Evolutionary conservation across 768 basidiomycete genomes (phyloP).

Genomic region (Trametes coccinea): DNA sequence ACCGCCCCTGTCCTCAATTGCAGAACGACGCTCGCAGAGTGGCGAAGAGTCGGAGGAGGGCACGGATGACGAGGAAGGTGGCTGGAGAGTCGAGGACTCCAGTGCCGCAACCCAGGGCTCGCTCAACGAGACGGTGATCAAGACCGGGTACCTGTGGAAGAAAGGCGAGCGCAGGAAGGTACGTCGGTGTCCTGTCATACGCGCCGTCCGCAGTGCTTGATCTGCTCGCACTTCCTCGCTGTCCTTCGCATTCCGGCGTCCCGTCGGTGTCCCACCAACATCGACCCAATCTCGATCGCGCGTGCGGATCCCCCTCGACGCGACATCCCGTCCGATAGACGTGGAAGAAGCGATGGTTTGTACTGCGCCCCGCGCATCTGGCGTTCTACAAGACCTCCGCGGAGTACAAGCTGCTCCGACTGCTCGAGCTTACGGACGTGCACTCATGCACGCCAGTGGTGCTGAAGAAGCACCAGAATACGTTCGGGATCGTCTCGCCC

Average conservation of each 20-base stretch:
- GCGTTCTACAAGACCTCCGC: slow-evolving; percentile 96
- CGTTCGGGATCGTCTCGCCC: slow-evolving; percentile 91
- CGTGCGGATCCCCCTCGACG: slow-evolving; percentile 6
- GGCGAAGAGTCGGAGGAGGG: slow-evolving; percentile 80
- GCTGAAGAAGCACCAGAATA: slow-evolving; percentile 86
- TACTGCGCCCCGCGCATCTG: slow-evolving; percentile 85
- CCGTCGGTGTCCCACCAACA: slow-evolving; percentile 4
- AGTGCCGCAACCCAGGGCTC: slow-evolving; percentile 47
- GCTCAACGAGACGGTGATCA: slow-evolving; percentile 71
- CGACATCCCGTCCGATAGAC: slow-evolving; percentile 50
- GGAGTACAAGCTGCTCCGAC: slow-evolving; percentile 89
- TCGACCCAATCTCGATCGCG: slow-evolving; percentile 3
- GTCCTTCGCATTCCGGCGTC: slow-evolving; percentile 4
- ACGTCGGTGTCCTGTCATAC: slow-evolving; percentile 25
- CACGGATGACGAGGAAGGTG: slow-evolving; percentile 65
- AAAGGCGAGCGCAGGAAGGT: slow-evolving; percentile 98
- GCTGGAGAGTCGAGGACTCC: slow-evolving; percentile 58
- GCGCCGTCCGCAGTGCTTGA: slow-evolving; percentile 7
- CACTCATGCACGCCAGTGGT: slow-evolving; percentile 87
- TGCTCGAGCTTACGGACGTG: slow-evolving; percentile 84
- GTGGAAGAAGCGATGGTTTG: slow-evolving; percentile 99
- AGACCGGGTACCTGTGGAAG: slow-evolving; percentile 93
- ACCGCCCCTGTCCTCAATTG: slow-evolving; percentile 69
- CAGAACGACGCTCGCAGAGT: slow-evolving; percentile 67
- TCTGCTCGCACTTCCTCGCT: slow-evolving; percentile 11